Evolutionary conservation across 2,329 filamentous ascomycete genomes (phyloP).

Genomic region (Colletotrichum australisinense): DNA sequence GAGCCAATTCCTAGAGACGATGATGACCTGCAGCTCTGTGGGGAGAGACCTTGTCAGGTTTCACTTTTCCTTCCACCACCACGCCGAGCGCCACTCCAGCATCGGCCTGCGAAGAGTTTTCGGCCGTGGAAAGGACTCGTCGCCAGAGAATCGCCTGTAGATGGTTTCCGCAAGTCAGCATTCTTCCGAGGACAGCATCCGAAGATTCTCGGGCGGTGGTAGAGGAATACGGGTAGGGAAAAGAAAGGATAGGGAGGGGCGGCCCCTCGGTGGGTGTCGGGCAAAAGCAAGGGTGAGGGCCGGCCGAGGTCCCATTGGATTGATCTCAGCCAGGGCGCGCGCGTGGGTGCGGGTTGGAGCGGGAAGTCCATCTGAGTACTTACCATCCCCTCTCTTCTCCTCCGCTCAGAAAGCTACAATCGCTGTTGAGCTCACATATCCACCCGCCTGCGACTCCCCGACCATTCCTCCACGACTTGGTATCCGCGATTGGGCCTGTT

Average conservation of each 20-base stretch:
- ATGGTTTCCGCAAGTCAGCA: constrained; percentile 22
- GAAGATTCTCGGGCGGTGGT: neutral
- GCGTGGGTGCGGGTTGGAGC: constrained; percentile 11
- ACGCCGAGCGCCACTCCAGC: constrained; percentile 37
- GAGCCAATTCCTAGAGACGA: constrained; percentile 32
- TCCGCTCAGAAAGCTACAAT: constrained; percentile 82
- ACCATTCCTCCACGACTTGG: constrained; percentile 65
- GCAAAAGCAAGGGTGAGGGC: constrained; percentile 15
- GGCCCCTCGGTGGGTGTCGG: neutral
- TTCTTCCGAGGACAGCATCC: constrained; percentile 4
- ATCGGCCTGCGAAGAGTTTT: constrained; percentile 32
- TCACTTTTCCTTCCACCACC: constrained; percentile 36
- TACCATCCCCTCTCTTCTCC: constrained; percentile 93
- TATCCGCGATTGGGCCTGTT: constrained; percentile 36
- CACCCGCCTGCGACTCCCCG: constrained; percentile 80
- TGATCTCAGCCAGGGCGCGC: neutral
- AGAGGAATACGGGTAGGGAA: neutral
- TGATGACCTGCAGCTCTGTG: constrained; percentile 35
- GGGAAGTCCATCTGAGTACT: constrained; percentile 43
- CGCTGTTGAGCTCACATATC: constrained; percentile 83
- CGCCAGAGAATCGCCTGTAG: constrained; percentile 37
- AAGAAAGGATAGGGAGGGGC: constrained; percentile 12
- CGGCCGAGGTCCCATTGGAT: constrained; percentile 18
- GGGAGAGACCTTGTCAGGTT: constrained; percentile 20
- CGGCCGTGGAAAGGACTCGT: constrained; percentile 35